Evolutionary conservation across 106 monocot species (phyloP).

Genomic region (Dactylorhiza incarnata): DNA sequence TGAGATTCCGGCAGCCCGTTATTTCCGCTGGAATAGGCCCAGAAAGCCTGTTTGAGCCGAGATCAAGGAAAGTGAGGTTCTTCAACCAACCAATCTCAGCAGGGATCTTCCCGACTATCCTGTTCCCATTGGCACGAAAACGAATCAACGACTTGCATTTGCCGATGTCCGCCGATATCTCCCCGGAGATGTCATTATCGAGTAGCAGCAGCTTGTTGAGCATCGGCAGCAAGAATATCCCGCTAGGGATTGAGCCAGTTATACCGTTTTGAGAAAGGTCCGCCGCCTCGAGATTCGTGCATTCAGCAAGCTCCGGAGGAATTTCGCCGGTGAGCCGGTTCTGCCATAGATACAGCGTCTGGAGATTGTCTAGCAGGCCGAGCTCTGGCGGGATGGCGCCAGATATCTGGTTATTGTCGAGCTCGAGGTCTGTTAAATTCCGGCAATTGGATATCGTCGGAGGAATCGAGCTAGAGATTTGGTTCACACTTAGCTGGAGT

Average conservation of each 20-base stretch:
- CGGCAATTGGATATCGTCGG: conserved; percentile 46
- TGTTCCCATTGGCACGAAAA: conserved; percentile 60
- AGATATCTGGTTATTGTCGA: conserved; percentile 80
- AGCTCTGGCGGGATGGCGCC: conserved; percentile 61
- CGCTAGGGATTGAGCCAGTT: conserved; percentile 57
- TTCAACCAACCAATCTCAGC: conserved; percentile 58
- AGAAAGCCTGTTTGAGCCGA: conserved; percentile 48
- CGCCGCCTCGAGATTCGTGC: conserved; percentile 54
- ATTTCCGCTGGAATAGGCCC: conserved; percentile 52
- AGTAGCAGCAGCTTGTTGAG: conserved; percentile 75
- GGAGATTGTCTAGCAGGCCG: conserved; percentile 36
- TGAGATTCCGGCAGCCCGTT: conserved; percentile 63
- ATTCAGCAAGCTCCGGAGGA: conserved; percentile 50
- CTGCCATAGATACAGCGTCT: conserved; percentile 63
- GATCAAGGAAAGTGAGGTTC: conserved; percentile 75
- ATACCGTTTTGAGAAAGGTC: conserved; percentile 84
- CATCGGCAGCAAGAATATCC: conserved; percentile 35
- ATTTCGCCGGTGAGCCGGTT: conserved; percentile 60
- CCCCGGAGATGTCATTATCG: conserved; percentile 62
- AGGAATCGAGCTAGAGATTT: conserved; percentile 67
- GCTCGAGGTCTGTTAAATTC: conserved; percentile 68
- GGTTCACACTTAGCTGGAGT: conserved; percentile 85
- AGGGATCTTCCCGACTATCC: conserved; percentile 50
- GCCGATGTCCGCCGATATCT: conserved; percentile 70
- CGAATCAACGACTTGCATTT: conserved; percentile 53